Conservation (phyloP, 192 early-diverging fungal species). For the Obelidium mucronatum region DNA sequence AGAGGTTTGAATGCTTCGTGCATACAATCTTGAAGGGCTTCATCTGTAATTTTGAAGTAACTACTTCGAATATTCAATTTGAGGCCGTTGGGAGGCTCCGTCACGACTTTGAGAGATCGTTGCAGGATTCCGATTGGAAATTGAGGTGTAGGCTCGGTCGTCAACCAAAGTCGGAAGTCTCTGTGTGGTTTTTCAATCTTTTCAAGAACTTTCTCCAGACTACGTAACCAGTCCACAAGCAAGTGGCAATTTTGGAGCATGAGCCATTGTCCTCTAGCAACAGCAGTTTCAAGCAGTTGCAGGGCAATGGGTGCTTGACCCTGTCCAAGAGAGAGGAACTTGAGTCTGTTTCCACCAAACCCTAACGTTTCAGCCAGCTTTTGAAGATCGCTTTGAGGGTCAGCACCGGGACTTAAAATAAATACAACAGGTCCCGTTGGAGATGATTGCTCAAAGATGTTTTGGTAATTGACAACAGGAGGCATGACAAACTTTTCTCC, state of each 20-base stretch:
- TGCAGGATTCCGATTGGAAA: constrained; percentile 72
- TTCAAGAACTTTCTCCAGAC: constrained; percentile 65
- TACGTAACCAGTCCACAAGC: constrained; percentile 61
- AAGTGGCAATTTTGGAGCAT: constrained; percentile 72
- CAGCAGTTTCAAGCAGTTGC: constrained; percentile 68
- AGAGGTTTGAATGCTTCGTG: constrained; percentile 64
- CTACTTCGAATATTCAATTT: constrained; percentile 65
- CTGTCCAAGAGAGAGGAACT: constrained; percentile 69
- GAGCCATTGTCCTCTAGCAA: constrained; percentile 66
- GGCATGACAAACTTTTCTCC: constrained; percentile 74
- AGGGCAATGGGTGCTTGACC: constrained; percentile 69
- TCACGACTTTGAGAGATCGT: constrained; percentile 68
- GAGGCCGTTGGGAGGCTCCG: constrained; percentile 68
- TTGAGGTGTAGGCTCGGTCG: constrained; percentile 62
- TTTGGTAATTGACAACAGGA: constrained; percentile 69
- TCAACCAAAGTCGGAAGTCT: constrained; percentile 68
- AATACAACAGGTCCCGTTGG: constrained; percentile 68
- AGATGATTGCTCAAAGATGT: constrained; percentile 69
- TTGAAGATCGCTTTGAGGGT: constrained; percentile 69
- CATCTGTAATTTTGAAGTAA: constrained; percentile 66
- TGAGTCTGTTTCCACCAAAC: constrained; percentile 65
- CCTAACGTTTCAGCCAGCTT: constrained; percentile 65
- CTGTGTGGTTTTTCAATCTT: constrained; percentile 70
- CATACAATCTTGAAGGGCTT: constrained; percentile 59
- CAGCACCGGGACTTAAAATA: constrained; percentile 67